These are phyloP conservation scores for Eutrema salsugineum DNA, from an alignment of 441 rosid genomes.

Conservation along the genomic window DNA sequence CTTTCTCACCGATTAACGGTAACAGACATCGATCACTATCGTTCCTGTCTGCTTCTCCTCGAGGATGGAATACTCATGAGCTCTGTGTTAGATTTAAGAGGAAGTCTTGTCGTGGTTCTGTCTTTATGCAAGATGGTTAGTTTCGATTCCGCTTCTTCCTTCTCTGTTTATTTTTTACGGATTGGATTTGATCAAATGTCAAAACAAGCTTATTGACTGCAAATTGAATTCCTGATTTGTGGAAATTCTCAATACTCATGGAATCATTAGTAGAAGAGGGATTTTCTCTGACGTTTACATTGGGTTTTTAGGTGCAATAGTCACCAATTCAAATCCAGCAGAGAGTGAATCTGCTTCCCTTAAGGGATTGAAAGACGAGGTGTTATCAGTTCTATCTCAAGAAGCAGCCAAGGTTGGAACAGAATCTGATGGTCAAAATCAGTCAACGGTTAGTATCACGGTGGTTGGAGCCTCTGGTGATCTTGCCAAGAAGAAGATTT, in stretches of 20 bases:
- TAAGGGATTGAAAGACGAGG: constrained; percentile 46
- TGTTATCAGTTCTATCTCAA: constrained; percentile 40
- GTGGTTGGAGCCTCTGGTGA: constrained; percentile 97
- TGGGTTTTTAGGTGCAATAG: constrained; percentile 51
- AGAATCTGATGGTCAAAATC: constrained; percentile 37
- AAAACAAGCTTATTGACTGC: not conserved
- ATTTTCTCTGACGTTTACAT: not conserved
- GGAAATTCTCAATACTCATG: not conserved
- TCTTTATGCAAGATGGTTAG: constrained; percentile 76
- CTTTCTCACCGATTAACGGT: constrained; percentile 23
- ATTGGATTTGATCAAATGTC: not conserved
- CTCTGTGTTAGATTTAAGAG: constrained; percentile 35
- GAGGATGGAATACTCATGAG: constrained; percentile 36
- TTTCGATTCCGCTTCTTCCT: constrained; percentile 1
- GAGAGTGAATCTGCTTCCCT: constrained; percentile 39
- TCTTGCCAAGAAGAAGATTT: constrained; percentile 93
- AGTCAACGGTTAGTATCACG: constrained; percentile 71
- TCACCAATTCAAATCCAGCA: constrained; percentile 36
- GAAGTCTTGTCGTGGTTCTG: constrained; percentile 34
- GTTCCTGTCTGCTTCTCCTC: constrained; percentile 40
- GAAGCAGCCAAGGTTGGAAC: constrained; percentile 37
- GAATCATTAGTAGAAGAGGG: not conserved
- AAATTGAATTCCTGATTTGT: not conserved
- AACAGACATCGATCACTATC: constrained; percentile 31
- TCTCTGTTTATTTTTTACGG: not conserved